Base-by-base conservation (phyloP, 225 moss, liverwort and hornwort species). In the Ulota crispa region DNA sequence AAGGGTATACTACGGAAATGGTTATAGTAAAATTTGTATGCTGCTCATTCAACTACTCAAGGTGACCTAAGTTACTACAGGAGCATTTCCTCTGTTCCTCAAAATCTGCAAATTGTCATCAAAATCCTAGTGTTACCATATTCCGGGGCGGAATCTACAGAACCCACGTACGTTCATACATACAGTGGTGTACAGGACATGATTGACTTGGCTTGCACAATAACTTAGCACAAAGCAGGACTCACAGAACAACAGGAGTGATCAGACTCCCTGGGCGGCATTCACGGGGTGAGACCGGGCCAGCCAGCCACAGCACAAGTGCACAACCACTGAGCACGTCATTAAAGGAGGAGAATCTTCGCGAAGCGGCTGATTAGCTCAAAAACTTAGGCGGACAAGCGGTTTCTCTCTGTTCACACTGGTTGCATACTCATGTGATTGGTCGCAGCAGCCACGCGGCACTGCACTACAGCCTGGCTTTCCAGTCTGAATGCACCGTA, bases 321-420 rank as follows among this genome's bases (percentile, higher is more conserved):
- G 75, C n/a, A 36, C 56, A 56, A 64, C 68, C 53, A 63, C 1
- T 32, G 67, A 81, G 64, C 70, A 26, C 68, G 80, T 75, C 69
- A 43, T 55, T 66, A 30, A 24, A 13, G 13, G 31, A 9, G 10
- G 37, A 20, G 76, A 70, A 77, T 70, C 55, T 78, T 59, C 30
- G 6, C 1, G 43, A 36, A 55, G 8, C 20, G 14, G 0, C 24
- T 34, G 45, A 70, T 43, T 42, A 28, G 27, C 30, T 7, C 14
- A 59, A 20, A 4, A 20, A 8, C 9, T 68, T 11, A 43, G 64
- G 23, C 19, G 57, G 54, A 34, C 64, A 69, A 14, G 5, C 0
- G 5, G 5, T 34, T 4, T 39, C 39, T 39, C 39, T 10, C 68
- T 14, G 64, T 80, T 80, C 84, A 75, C 68, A 75, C 62, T 30